A percentile compares a stretch with the other conserved stretches of the same genome.
These are phyloP conservation scores for Curvularia spicifera DNA, from an alignment of 2,329 filamentous ascomycete genomes.

Conservation along the genomic window DNA sequence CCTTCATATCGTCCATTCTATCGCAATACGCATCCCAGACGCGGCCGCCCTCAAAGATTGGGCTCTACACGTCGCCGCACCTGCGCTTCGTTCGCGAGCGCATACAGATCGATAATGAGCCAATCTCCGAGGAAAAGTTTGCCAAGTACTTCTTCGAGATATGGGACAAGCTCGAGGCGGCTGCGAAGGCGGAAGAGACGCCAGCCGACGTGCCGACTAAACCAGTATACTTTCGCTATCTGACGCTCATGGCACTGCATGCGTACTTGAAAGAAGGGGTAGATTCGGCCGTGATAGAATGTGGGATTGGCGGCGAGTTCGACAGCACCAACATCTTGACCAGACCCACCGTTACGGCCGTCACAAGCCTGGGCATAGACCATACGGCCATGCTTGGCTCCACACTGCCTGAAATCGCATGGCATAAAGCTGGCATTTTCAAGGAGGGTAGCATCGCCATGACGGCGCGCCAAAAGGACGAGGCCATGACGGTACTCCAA, in stretches of 20 bases:
- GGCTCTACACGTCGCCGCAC: constrained; percentile 86
- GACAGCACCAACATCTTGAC: constrained; percentile 88
- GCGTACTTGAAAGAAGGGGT: constrained; percentile 79
- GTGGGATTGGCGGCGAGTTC: constrained; percentile 91
- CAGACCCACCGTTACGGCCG: constrained; percentile 71
- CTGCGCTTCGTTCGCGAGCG: constrained; percentile 83
- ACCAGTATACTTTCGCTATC: constrained; percentile 89
- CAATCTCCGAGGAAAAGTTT: constrained; percentile 72
- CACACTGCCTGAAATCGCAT: constrained; percentile 82
- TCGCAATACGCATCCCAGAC: constrained; percentile 58
- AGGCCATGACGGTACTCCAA: constrained; percentile 63
- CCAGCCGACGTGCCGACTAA: constrained; percentile 65
- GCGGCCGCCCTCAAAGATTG: constrained; percentile 63
- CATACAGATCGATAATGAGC: constrained; percentile 77
- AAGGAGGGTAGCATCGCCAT: constrained; percentile 70
- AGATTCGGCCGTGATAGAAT: constrained; percentile 82
- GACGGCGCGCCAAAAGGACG: constrained; percentile 63
- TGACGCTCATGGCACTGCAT: constrained; percentile 89
- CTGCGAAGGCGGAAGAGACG: constrained; percentile 58
- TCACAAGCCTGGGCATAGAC: constrained; percentile 84
- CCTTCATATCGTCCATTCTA: constrained; percentile 83
- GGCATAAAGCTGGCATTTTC: constrained; percentile 91
- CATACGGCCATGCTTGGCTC: constrained; percentile 81
- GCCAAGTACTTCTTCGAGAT: constrained; percentile 81
- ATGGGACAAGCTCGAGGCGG: constrained; percentile 72